Base-by-base conservation (phyloP, 345 rosid species). In the Reutealis trisperma region DNA sequence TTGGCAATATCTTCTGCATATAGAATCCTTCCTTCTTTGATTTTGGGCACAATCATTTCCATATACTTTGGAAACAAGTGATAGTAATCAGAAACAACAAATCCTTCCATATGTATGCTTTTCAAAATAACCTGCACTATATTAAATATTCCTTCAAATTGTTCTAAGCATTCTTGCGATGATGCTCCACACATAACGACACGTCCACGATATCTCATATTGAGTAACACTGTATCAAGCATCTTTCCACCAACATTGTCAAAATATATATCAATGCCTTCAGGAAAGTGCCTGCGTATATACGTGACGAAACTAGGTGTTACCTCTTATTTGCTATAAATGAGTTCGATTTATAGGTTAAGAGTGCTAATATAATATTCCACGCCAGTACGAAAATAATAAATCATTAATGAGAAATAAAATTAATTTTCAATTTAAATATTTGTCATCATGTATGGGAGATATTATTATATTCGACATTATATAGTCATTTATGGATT, bases 171-270 rank as follows among this genome's bases (percentile, higher is more conserved):
- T 75, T 79, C 79, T 21, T 83, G 83, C 5, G 85, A 83, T 44
- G 73, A 55, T 82, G 79, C 76, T 70, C 83, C 80, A 8, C 83
- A 76, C 1, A 52, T 72, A 1, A 82, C 74, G 37, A 83, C 76
- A 8, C 83, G 78, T 51, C 85, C 85, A 0, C 54, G 60, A 5
- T 44, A 7, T 69, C 74, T 83, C 85, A 83, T 83, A 80, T 83
- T 75, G 68, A 67, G 71, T 18, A 83, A 80, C 64, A 75, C 85
- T 0, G 82, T 82, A 18, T 83, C 85, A 2, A 83, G 77, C 82
- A 79, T 83, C 73, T 78, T 79, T 10, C 85, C 85, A 8, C 80
- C 85, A 2, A 83, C 83, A 22, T 83, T 83, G n/a, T 83, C 80
- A 57, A 83, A 83, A 74, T 79, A 83, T 27, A 83, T 76, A 58